Base-by-base conservation (phyloP, 208 protist genomes). In the Leptomonas pyrrhocoris region DNA sequence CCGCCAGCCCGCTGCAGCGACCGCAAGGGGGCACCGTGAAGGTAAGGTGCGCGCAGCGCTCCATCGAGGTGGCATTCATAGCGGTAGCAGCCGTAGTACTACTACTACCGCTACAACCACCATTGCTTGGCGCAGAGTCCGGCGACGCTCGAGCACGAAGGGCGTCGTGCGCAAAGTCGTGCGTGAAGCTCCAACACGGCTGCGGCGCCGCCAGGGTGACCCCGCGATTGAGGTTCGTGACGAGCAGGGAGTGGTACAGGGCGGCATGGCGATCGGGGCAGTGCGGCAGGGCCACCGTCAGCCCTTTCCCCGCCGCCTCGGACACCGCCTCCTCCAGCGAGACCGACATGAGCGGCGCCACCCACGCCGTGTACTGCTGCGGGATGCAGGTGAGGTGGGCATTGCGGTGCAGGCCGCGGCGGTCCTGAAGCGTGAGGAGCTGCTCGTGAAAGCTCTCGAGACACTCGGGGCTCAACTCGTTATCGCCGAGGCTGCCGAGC, bases 401-500 rank as follows among this genome's bases (percentile, higher is more conserved):
- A 68, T 94, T 94, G 57, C 36, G 36, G 5, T 53, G 42, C 18
- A 94, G 75, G 18, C 84, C 84, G 16, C 61, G 45, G 11, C 43
- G 27, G 36, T 23, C 30, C 71, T 93, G 87, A 28, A 89, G 43
- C 31, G 43, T 27, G 80, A 21, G 82, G 89, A 96, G 80, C 72
- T 89, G 72, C 19, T 57, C 70, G 42, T 83, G 67, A 69, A 94
- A 94, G 25, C 86, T 97, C 73, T 99, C 98, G 15, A 99, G 76
- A 76, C 99, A 99, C 92, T 99, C 98, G 15, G 99, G 99, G 65
- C 97, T 99, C 12, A 99, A 90, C 80, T 99, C 99, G 74, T 99
- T 99, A 84, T 99, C 98, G 28, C 98, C 98, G 50, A 99, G 98
- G 21, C 98, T 99, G 56, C 99, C 99, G 4, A 99, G 89, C 59